Evolutionary conservation across 1,139 yeast species (phyloP), one percentile per base, ranked within the genome.

Genomic region (Saccharomyces hybrid): DNA sequence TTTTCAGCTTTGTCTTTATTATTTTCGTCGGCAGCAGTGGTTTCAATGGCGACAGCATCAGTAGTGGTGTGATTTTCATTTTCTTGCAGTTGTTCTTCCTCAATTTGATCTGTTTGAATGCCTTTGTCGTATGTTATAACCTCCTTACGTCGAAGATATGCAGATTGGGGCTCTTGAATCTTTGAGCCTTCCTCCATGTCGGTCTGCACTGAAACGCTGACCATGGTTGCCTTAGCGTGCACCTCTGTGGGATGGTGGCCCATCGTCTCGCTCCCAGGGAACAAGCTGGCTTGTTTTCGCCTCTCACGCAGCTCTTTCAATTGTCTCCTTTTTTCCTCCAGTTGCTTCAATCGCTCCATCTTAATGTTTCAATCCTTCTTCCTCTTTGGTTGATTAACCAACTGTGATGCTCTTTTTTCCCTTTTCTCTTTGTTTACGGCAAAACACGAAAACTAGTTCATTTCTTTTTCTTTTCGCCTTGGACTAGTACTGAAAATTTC

Each of bases 61-160:
- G 49, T 11, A 28, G 50, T 50, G 13, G 32, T 49, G 23, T 32
- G 50, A 32, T 20, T 25, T 8, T 47, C 51, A 31, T 27, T n/a
- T 4, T 46, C 49, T 32, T 50, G 54, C 4, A 46, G 54, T 13
- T 34, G 11, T 13, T 26, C 46, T 13, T 42, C 47, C 26, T 38
- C 55, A 20, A 38, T 16, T 20, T 9, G 44, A 3, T 52, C 60
- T 9, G 63, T 59, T 54, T 63, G 65, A n/a, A 62, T 50, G 2
- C 58, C 60, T 29, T 57, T 59, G 32, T 63, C 64, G 51, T 61
- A 63, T 1, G 64, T 62, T n/a, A 58, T 53, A 9, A 53, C 46
- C 13, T 52, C 50, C 14, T 26, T 28, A 6, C 26, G 34, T 27
- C 38, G 14, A 32, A 5, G 25, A n/a, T 38, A 20, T 25, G 48